phyloP scores from a whole-genome alignment of 208 protist species.

The Porcisia hertigi region DNA sequence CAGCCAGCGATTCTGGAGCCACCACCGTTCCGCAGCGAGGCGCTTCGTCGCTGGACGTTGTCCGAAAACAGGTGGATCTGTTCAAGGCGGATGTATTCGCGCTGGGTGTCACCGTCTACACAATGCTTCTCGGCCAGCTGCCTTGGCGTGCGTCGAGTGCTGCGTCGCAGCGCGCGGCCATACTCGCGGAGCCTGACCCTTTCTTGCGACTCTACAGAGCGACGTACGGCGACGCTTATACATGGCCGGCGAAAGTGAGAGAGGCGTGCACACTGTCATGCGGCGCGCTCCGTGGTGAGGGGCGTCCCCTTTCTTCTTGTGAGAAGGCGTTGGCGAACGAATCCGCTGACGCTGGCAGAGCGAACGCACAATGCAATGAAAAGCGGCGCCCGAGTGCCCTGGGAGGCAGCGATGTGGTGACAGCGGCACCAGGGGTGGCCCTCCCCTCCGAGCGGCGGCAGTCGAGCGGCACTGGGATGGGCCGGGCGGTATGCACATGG shows the following conservation, averaged over 20 bases:
- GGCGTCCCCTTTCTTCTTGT: not conserved
- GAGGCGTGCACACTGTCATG: not conserved
- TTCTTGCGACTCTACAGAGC: constrained; percentile 42
- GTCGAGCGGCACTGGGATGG: not conserved
- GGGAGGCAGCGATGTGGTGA: not conserved
- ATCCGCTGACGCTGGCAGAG: not conserved
- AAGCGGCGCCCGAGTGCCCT: not conserved
- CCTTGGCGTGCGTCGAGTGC: constrained; percentile 51
- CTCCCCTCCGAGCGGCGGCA: not conserved
- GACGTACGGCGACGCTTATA: constrained; percentile 33
- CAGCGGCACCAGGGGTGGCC: not conserved
- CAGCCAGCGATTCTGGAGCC: not conserved
- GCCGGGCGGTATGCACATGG: not conserved
- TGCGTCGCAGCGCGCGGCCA: constrained; percentile 48
- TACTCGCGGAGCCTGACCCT: constrained; percentile 48
- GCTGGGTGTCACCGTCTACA: constrained; percentile 67
- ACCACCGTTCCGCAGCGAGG: not conserved
- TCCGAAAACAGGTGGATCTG: constrained; percentile 38
- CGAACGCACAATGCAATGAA: not conserved
- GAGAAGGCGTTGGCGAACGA: not conserved
- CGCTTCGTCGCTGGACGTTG: not conserved
- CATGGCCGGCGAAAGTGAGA: constrained; percentile 12
- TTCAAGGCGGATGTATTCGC: constrained; percentile 76
- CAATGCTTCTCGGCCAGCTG: constrained; percentile 64
- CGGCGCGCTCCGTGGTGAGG: not conserved